phyloP scores from a whole-genome alignment of 1,284 basidiomycete species.

The Leccinum pachyderme region DNA sequence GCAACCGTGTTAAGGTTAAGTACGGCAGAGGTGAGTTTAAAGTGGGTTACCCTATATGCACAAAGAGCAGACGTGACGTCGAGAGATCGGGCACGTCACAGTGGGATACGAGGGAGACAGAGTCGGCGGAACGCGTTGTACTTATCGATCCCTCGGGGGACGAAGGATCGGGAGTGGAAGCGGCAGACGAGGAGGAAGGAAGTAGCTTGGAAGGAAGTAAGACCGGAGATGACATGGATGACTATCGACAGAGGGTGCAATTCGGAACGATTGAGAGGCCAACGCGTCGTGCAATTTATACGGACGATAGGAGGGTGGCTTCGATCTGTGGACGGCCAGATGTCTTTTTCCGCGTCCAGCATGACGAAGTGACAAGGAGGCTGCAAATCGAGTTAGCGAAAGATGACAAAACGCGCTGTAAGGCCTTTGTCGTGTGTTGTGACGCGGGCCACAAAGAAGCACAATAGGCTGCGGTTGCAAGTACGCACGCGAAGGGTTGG shows the following conservation, averaged over 20 bases:
- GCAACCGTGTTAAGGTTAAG: conserved; percentile 17
- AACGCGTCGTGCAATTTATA: conserved; percentile 26
- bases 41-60: conserved; percentile 53
- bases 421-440: conserved; percentile 30
- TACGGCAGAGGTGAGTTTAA: conserved; percentile 3
- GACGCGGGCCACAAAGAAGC: conserved; percentile 31
- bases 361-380: conserved; percentile 14
- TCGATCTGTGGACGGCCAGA: conserved; percentile 21
- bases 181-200: neutral
- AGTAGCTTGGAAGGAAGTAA: conserved; percentile 19
- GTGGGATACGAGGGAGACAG: conserved; percentile 24
- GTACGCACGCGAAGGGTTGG: conserved; percentile 5
- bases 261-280: conserved; percentile 3
- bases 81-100: conserved; percentile 36
- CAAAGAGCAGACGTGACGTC: conserved; percentile 46
- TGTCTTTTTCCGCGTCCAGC: conserved; percentile 17
- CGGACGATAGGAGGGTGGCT: conserved; percentile 17
- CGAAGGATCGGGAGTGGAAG: conserved; percentile 7
- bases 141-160: conserved; percentile 24
- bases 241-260: conserved; percentile 6
- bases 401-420: conserved; percentile 26
- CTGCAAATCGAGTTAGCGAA: conserved; percentile 25
- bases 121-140: conserved; percentile 20
- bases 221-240: conserved; percentile 18
- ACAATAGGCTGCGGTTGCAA: conserved; percentile 10